Percentiles rank a stretch among this genome's conserved stretches.
phyloP scores from a whole-genome alignment of 139 green algal genomes.

The Chlamydomonas sp. region DNA sequence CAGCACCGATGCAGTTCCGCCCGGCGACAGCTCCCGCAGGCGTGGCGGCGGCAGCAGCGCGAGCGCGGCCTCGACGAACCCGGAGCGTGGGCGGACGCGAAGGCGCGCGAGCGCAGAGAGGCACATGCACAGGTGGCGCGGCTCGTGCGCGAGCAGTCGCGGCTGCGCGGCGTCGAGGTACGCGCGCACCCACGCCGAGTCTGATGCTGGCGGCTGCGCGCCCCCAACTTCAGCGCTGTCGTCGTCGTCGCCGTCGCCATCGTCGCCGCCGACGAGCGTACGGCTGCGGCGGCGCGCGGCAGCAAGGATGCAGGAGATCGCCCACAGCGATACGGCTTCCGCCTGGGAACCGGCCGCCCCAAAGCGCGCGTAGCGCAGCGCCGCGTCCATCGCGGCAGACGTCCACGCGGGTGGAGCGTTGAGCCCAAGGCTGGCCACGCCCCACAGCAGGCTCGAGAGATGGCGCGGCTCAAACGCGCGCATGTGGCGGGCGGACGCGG shows the following conservation, averaged over 20 bases:
- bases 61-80: background rate
- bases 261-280: background rate
- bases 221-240: background rate
- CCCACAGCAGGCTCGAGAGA: background rate
- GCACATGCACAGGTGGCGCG: background rate
- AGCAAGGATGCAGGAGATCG: background rate
- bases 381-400: background rate
- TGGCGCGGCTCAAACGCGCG: background rate
- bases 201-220: background rate
- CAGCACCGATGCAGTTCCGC: background rate
- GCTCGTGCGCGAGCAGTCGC: background rate
- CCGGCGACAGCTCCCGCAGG: background rate
- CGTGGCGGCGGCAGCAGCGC: background rate
- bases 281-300: too few relatives aligned
- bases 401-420: background rate
- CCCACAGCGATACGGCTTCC: background rate
- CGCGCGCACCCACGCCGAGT: background rate
- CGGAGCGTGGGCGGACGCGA: background rate
- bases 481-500: background rate
- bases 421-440: background rate
- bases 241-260: background rate
- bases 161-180: background rate
- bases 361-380: background rate
- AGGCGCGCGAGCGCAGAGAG: background rate
- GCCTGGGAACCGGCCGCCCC: background rate